Percentiles rank a stretch among this genome's conserved stretches.
These are phyloP conservation scores for Licmophora abbreviata DNA, from an alignment of 108 stramenopile genomes.

Conservation along the genomic window DNA sequence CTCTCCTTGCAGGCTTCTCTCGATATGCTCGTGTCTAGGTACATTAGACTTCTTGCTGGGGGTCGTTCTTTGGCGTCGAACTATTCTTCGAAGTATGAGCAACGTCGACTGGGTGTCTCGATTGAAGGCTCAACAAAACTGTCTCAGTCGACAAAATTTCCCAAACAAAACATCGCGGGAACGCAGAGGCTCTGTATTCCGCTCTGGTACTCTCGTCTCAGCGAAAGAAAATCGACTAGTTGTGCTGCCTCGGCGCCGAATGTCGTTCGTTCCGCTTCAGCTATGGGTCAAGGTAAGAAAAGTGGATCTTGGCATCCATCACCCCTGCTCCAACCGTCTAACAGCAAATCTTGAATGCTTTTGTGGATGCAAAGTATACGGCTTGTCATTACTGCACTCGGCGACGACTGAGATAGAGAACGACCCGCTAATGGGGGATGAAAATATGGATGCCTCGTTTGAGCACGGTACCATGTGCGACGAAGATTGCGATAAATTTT, in stretches of 20 bases:
- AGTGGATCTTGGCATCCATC: too few species aligned
- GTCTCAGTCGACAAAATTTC: conserved; percentile 43
- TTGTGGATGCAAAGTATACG: too few species aligned
- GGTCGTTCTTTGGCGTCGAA: too few species aligned
- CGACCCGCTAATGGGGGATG: too few species aligned
- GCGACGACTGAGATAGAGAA: too few species aligned
- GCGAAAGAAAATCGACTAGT: conserved; percentile 6
- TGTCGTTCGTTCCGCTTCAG: conserved; percentile 37
- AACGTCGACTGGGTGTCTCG: not conserved
- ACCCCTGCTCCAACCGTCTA: not conserved
- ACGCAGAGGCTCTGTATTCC: conserved; percentile 11
- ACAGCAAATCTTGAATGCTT: not conserved
- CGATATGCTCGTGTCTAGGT: too few species aligned
- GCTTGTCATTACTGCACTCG: conserved; percentile 42
- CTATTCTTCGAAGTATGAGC: too few species aligned
- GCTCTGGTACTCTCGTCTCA: conserved; percentile 25
- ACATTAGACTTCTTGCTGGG: too few species aligned
- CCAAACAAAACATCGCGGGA: conserved; percentile 14
- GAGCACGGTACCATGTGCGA: too few species aligned
- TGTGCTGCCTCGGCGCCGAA: conserved; percentile 12
- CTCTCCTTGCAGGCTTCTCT: too few species aligned
- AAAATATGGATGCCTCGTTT: too few species aligned
- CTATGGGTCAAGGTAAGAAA: conserved; percentile 35
- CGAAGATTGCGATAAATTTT: too few species aligned
- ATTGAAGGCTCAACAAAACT: conserved; percentile 48